phyloP scores from a whole-genome alignment of 2,329 filamentous ascomycete species.

The Colletotrichum liriopes region DNA sequence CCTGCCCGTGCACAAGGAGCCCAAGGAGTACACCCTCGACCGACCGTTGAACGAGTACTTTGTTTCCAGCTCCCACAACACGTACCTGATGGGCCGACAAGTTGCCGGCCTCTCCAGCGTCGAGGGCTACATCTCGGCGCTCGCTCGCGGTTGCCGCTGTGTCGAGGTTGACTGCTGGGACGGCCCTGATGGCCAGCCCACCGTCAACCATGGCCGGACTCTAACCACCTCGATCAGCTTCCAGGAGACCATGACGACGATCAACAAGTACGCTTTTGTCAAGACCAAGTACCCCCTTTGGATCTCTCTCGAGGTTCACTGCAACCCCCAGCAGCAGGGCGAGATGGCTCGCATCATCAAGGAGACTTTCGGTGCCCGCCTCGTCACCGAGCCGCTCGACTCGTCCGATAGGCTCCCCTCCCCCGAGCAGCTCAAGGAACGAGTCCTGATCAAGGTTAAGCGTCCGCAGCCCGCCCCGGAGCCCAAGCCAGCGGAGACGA shows the following conservation, averaged over 20 bases:
- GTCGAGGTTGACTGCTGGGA: slow-evolving; percentile 99
- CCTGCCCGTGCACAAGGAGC: slow-evolving; percentile 73
- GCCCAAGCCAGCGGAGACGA: slow-evolving; percentile 50
- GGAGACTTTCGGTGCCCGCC: slow-evolving; percentile 83
- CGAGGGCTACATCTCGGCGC: slow-evolving; percentile 92
- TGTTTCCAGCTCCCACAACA: slow-evolving; percentile 99
- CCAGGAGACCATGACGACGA: slow-evolving; percentile 90
- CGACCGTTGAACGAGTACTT: slow-evolving; percentile 96
- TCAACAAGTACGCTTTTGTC: slow-evolving; percentile 94
- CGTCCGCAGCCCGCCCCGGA: slow-evolving; percentile 67
- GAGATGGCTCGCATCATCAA: slow-evolving; percentile 93
- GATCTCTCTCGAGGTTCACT: slow-evolving; percentile 96
- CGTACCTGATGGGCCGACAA: slow-evolving; percentile 93
- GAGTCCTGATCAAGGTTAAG: slow-evolving; percentile 96
- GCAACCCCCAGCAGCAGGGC: slow-evolving; percentile 84
- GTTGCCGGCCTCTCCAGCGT: slow-evolving; percentile 92
- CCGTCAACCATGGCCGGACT: slow-evolving; percentile 92
- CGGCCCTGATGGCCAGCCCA: slow-evolving; percentile 86
- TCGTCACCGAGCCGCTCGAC: slow-evolving; percentile 84
- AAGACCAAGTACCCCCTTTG: slow-evolving; percentile 91
- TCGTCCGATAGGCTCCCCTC: slow-evolving; percentile 81
- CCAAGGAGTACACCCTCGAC: slow-evolving; percentile 77
- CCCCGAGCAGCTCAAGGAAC: slow-evolving; percentile 86
- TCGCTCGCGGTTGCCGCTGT: slow-evolving; percentile 92
- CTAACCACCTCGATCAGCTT: slow-evolving; percentile 92